phyloP scores from a whole-genome alignment of 331 rosid species.

The Acacia pycnantha region DNA sequence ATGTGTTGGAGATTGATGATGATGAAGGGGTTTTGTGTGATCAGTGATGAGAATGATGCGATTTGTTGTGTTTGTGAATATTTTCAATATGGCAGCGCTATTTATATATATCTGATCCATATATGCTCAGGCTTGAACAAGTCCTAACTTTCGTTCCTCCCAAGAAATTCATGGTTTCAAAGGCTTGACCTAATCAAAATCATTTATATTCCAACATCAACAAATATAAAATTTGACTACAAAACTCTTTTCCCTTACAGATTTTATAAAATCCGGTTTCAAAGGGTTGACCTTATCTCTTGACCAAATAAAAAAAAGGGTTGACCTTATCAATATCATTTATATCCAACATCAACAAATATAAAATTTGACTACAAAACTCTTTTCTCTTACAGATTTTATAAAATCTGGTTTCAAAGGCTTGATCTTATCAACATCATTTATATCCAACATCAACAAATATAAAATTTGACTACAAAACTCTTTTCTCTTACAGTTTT shows the following conservation, averaged over 20 bases:
- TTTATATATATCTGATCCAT: too few relatives aligned
- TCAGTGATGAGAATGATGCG: neutral
- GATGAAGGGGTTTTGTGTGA: too few relatives aligned
- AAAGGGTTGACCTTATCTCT: neutral
- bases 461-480: neutral
- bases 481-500: neutral
- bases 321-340: neutral
- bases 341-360: too few relatives aligned
- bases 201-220: too few relatives aligned
- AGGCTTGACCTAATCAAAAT: neutral
- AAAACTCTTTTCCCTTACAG: too few relatives aligned
- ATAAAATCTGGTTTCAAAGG: too few relatives aligned
- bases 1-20: neutral
- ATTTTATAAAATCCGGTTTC: too few relatives aligned
- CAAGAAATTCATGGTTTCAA: neutral
- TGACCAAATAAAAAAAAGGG: too few relatives aligned
- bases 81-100: neutral
- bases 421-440: neutral
- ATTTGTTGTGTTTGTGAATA: neutral
- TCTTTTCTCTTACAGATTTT: too few relatives aligned
- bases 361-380: too few relatives aligned
- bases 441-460: too few relatives aligned
- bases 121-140: neutral
- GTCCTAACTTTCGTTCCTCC: neutral
- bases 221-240: too few relatives aligned